Base-by-base conservation (phyloP, 306 rosid species). In the Glycine latifolia region DNA sequence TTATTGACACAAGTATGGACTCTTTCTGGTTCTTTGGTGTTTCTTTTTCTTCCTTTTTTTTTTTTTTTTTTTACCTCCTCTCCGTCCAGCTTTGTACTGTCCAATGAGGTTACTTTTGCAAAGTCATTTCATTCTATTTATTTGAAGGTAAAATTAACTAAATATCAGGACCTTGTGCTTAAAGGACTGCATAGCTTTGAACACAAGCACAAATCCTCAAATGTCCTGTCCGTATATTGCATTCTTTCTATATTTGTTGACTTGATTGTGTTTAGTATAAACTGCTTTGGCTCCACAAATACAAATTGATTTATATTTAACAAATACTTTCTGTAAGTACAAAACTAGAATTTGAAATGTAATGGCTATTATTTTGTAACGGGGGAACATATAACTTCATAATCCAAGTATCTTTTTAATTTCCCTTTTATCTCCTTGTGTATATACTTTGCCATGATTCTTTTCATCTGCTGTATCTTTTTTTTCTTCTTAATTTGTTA, bases 151-250 rank as follows among this genome's bases (percentile, higher is more conserved):
- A 52, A 65, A 52, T 41, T 17, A 50, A 65, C 35, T 20, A 14
- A 73, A 54, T 63, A 20, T 71, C 1, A 56, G 41, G 13, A 15
- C 11, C 50, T 47, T 46, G 71, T 16, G 52, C 66, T 31, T 26
- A 8, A 67, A 79, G 59, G 76, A 55, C 31, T 41, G 75, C 48
- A 54, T 77, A 12, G 15, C 76, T 41, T 78, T 67, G 46, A 39
- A 50, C 44, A 52, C 60, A 8, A 43, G 37, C 35, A 14, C 14
- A 16, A 72, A 48, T 71, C 20, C 72, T 61, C 10, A 12, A 37
- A 80, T 53, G 46, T 46, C 0, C 10, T 10, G 11, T 71, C 16
- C 73, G 37, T 65, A 65, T 54, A 0, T 14, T 66, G 47, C 35
- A 62, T 39, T 53, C 58, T 69, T 26, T 76, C n/a, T 37, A 15